Base-by-base conservation (phyloP, 2,329 filamentous ascomycete genomes). In the Harringtonia lauricola region DNA sequence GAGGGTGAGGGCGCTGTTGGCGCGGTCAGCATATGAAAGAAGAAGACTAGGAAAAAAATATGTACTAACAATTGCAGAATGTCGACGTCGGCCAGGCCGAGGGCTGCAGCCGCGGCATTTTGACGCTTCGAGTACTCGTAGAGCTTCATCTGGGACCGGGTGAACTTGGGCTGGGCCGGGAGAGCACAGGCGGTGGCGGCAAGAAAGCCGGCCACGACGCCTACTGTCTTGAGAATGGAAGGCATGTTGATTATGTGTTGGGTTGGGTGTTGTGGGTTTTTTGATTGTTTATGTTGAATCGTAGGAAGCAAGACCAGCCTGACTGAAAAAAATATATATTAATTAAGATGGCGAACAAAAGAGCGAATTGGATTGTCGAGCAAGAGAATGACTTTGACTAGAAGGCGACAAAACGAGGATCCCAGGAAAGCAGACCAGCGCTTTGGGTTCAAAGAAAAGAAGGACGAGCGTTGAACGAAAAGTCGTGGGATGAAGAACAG, bases 1-100 rank as follows among this genome's bases (percentile, higher is more conserved):
- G 37, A 86, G 70, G 7, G 82, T 86, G 44, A 86, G 66, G 49
- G 82, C 82, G 57, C 78, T 82, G 49, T 12, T 24, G 17, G 17
- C 43, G 29, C 35, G 36, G 44, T 53, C 15, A 35, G 40, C 18
- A 17, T 14, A 26, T 2, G 6, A 10, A 7, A n/a, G 12, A 1
- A 13, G 15, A n/a, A 8, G 15, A n/a, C 5, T 6, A 4, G 7
- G 3, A 12, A 22, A 5, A 13, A 5, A 7, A 26, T 26, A 9
- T 17, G 14, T 8, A 60, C 71, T 61, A 61, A 76, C 72, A 78
- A 78, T 59, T 78, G 71, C 36, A 77, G 61, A 50, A 78, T 75
- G 49, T 76, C 73, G 24, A 71, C 59, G 51, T 78, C 73, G 13
- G 59, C 62, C 35, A 76, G 59, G 24, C 71, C 71, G 3, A 62